Conservation (phyloP, 2,329 filamentous ascomycete genomes). For the Diaporthe amygdali region DNA sequence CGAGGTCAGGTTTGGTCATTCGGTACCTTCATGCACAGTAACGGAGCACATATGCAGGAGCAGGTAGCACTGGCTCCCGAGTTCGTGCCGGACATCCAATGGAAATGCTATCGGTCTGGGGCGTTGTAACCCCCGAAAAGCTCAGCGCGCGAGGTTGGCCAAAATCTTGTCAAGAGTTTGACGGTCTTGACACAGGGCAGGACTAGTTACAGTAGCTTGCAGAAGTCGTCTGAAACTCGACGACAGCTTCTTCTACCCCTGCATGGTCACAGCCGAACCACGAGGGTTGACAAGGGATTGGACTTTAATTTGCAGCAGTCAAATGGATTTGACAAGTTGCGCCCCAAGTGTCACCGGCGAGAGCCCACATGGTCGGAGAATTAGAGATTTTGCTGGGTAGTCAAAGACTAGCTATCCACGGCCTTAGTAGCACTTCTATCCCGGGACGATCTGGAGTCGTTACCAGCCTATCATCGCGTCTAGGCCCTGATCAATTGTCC, state of each 20-base stretch:
- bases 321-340: not conserved
- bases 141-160: not conserved
- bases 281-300: slow-evolving; percentile 13
- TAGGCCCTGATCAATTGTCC: not conserved
- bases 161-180: not conserved
- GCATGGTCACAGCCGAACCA: slow-evolving; percentile 23
- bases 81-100: slow-evolving; percentile 17
- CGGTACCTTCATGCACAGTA: slow-evolving; percentile 19
- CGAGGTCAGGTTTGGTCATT: slow-evolving; percentile 1
- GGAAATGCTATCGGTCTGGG: slow-evolving; percentile 5
- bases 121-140: slow-evolving; percentile 8
- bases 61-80: slow-evolving; percentile 17
- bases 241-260: slow-evolving; percentile 7
- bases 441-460: slow-evolving; percentile 16
- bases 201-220: not conserved
- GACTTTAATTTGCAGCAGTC: not conserved
- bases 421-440: not conserved
- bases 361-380: slow-evolving; percentile 12
- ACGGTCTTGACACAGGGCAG: not conserved
- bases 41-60: slow-evolving; percentile 25
- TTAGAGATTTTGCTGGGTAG: slow-evolving; percentile 3
- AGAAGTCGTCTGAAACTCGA: slow-evolving; percentile 20
- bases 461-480: slow-evolving; percentile 24
- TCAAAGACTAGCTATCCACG: not conserved
- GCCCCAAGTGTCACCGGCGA: not conserved